These are phyloP conservation scores for Dictyostelium firmibasis DNA, from an alignment of 78 protist species.

Conservation along the genomic window DNA sequence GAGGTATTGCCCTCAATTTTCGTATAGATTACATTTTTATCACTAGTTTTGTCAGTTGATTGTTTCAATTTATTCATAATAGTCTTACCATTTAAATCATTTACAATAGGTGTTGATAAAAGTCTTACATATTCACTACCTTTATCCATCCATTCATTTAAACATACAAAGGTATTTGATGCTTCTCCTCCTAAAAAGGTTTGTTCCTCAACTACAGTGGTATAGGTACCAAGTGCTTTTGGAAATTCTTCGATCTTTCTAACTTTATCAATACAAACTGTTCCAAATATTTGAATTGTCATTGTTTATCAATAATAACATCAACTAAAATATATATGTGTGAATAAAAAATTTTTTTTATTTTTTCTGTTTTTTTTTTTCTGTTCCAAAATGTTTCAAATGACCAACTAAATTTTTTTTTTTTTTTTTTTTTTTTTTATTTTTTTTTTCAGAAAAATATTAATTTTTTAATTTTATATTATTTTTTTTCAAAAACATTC, in stretches of 20 bases:
- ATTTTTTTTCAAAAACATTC: too few relatives aligned
- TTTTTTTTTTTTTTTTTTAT: too few relatives aligned
- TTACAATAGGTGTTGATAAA: background rate
- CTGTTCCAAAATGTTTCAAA: too few relatives aligned
- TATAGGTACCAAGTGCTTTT: conserved; percentile 8
- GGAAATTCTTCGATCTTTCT: conserved; percentile 38
- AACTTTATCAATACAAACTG: conserved; percentile 33
- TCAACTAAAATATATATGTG: too few relatives aligned
- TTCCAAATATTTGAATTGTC: conserved; percentile 48
- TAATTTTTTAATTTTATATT: too few relatives aligned
- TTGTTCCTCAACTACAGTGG: background rate
- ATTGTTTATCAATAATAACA: too few relatives aligned
- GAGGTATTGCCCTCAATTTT: background rate
- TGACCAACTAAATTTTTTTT: too few relatives aligned
- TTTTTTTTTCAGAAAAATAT: too few relatives aligned
- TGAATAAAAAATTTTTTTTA: too few relatives aligned
- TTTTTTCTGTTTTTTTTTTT: too few relatives aligned
- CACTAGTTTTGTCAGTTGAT: background rate
- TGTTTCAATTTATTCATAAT: background rate
- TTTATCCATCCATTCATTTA: conserved; percentile 25
- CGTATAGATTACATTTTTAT: background rate
- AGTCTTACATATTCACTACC: background rate
- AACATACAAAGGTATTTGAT: conserved; percentile 52
- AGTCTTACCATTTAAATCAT: conserved; percentile 25
- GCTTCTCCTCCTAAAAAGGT: conserved; percentile 51